These are phyloP conservation scores for Neospora caninum DNA, from an alignment of 169 alveolate genomes.

Conservation along the genomic window DNA sequence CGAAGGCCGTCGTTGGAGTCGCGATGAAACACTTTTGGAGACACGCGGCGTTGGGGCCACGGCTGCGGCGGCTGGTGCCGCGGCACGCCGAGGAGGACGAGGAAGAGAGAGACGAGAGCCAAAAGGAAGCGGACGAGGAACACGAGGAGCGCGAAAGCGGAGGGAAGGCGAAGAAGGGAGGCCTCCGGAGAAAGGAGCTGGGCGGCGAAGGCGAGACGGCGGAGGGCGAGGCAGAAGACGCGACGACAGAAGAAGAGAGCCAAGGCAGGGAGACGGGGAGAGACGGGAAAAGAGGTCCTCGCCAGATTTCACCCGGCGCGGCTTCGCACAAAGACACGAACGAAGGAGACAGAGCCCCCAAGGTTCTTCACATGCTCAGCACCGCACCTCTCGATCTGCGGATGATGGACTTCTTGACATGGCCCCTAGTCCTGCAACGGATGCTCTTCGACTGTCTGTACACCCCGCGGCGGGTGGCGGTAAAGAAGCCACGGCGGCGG, in stretches of 20 bases:
- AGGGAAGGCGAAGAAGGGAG: background rate
- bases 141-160: background rate
- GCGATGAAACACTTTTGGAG: conserved; percentile 29
- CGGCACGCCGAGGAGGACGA: background rate
- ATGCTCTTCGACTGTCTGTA: conserved; percentile 64
- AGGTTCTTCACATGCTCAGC: conserved; percentile 45
- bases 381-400: conserved; percentile 52
- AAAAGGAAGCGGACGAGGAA: background rate
- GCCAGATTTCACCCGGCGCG: background rate
- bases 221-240: background rate
- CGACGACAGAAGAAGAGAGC: background rate
- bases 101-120: background rate
- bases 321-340: background rate
- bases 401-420: conserved; percentile 46
- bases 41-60: background rate
- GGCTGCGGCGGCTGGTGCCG: conserved; percentile 18
- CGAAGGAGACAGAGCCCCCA: background rate
- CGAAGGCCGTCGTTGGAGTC: conserved; percentile 13
- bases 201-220: background rate
- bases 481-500: conserved; percentile 13
- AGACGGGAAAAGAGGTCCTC: background rate
- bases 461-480: conserved; percentile 46
- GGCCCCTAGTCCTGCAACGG: conserved; percentile 61
- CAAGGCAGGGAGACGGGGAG: background rate
- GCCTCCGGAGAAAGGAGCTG: background rate